Base-by-base conservation (phyloP, 2,329 filamentous ascomycete genomes). In the Juglanconis juglandina region DNA sequence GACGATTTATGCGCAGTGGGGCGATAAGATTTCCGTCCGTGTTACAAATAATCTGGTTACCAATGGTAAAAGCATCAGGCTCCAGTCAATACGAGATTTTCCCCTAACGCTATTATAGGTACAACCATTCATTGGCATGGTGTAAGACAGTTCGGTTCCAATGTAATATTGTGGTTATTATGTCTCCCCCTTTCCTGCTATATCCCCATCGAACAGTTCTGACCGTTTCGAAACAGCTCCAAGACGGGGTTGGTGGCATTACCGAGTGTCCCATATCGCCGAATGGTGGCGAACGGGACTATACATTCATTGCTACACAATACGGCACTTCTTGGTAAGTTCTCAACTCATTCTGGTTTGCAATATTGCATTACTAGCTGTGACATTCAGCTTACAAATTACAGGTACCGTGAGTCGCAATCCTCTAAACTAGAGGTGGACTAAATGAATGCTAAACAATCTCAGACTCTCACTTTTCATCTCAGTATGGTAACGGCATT, bases 41-140 rank as follows among this genome's bases (percentile, higher is more conserved):
- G 82, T 90, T 59, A 79, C 83, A 72, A 92, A 92, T 71, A 78
- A 83, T n/a, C 79, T 90, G 2, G 78, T 77, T 13, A 72, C 68
- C 37, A 77, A 76, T 64, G 72, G 71, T 75, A 60, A 47, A 69
- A 59, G 4, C 1, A 4, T 24, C 6, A 17, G n/a, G 35, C 3
- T 10, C 3, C 4, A 9, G 3, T 39, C 30, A 9, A 37, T 4
- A 13, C 1, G 1, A 6, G 3, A 7, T 4, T 4, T 42, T 30
- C 4, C 24, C 39, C 49, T 64, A 35, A 66, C 51, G 14, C 49
- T 3, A 44, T 33, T 2, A 30, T 63, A 62, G 72, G 74, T 32
- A 79, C 77, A 1, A 74, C 76, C 1, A 71, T 82, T 34, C 80
- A 82, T 66, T 82, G 79, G 79, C 80, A 82, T 60, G 80, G 79